Evolutionary conservation across 371 early-diverging fungal genomes (phyloP), one percentile per base, ranked within the genome.

Genomic region (Rhizopus microsporus): DNA sequence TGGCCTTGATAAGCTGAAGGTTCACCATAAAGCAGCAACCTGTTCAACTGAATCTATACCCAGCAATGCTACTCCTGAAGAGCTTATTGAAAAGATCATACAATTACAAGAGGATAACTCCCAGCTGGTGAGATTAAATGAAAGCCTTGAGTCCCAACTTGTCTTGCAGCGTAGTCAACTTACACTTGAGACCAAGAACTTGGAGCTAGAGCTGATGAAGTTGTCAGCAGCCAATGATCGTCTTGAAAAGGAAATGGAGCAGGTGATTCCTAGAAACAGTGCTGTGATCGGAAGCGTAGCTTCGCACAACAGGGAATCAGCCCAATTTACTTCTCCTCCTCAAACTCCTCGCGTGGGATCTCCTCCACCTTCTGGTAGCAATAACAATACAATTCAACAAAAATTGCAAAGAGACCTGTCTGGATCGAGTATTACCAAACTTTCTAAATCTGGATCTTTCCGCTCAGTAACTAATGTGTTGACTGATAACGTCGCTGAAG

Each of bases 211-310:
- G 47, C 47, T 76, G 32, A 69, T 75, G 65, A 74, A 75, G 38
- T 53, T 77, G 9, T 63, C 65, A 0, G 77, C 75, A n/a, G 77
- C 77, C 4, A 80, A 80, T 51, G 80, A 76, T 42, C 71, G 75
- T 1, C 59, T 80, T 44, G 80, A 80, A 49, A 74, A 71, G 43
- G 80, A 80, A 54, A 70, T 77, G 69, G 75, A 76, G 35, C 77
- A 76, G 52, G 56, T 69, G 15, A 62, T 75, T 34, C 75, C 78
- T 12, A 65, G 71, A 49, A 73, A 63, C 49, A 57, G 43, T 13
- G 50, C 47, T 23, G 32, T 1, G 7, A 16, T 8, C 33, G 32
- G 38, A 7, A 37, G 40, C 29, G 34, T 39, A 3, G n/a, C 50
- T n/a, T 17, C 40, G 12, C 55, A 34, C 33, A 62, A 62, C 47